Conservation (phyloP, 805 yeast genomes). For the Candida montana region DNA sequence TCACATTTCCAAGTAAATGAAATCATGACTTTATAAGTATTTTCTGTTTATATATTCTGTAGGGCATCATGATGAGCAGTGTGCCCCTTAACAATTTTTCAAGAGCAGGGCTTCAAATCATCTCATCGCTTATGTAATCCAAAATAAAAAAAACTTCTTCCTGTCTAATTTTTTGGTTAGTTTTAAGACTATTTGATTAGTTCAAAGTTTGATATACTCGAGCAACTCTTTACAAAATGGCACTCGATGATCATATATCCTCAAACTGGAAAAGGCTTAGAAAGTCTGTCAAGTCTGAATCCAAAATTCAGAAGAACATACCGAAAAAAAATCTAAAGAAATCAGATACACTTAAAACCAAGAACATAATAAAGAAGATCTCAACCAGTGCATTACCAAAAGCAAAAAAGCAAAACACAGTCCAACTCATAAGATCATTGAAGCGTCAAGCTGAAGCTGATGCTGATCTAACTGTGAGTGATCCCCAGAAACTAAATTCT, state of each 20-base stretch:
- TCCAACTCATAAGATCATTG: conserved; percentile 7
- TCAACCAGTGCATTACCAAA: background rate
- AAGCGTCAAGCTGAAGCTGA: conserved; percentile 13
- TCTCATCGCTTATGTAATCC: conserved; percentile 6
- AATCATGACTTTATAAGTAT: too few relatives aligned
- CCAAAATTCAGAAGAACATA: background rate
- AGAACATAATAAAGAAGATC: background rate
- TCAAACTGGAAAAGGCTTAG: conserved; percentile 10
- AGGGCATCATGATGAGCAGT: too few relatives aligned
- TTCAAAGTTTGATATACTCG: background rate
- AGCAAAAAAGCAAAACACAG: conserved; percentile 5
- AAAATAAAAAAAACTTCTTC: background rate
- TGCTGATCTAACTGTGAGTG: conserved; percentile 20
- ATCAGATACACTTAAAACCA: background rate
- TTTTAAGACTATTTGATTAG: background rate
- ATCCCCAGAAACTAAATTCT: conserved; percentile 12
- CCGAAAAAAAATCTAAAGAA: background rate
- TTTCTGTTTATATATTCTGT: too few relatives aligned
- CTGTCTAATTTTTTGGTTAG: background rate
- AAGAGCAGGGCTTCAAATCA: background rate
- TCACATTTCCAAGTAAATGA: too few relatives aligned
- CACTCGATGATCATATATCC: conserved; percentile 8
- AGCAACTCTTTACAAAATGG: conserved; percentile 3
- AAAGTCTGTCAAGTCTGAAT: background rate
- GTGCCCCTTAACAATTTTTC: background rate